Percentiles rank a stretch among this genome's conserved stretches.
Conservation (phyloP, 2,329 filamentous ascomycete species). For the Lecanicillium sp. region DNA sequence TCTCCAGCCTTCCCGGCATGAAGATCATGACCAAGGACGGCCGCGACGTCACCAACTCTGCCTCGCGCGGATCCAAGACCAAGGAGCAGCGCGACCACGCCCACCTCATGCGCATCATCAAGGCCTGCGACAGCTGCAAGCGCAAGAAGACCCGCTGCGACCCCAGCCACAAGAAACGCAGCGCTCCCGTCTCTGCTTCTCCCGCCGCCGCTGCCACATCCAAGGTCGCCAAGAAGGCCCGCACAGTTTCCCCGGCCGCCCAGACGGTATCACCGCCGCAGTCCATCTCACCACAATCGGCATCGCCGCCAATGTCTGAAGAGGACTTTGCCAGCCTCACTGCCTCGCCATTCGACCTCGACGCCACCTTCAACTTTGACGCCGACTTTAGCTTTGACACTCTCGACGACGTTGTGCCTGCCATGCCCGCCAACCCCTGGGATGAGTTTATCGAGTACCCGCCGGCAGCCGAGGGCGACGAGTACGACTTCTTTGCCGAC, state of each 20-base stretch:
- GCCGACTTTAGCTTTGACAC: conserved; percentile 2
- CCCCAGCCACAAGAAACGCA: conserved; percentile 50
- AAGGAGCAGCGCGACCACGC: conserved; percentile 64
- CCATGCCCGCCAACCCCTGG: conserved; percentile 29
- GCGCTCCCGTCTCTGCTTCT: conserved; percentile 26
- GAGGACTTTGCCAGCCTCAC: conserved; percentile 5
- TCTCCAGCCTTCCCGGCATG: conserved; percentile 55
- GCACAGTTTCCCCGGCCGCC: conserved; percentile 10
- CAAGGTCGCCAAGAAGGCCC: conserved; percentile 8
- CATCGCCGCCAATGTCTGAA: neutral
- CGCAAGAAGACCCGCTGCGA: conserved; percentile 60
- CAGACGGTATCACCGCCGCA: too few species aligned
- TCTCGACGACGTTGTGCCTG: conserved; percentile 16
- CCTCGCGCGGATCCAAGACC: conserved; percentile 57
- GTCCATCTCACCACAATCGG: conserved; percentile 17
- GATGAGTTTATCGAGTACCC: conserved; percentile 43
- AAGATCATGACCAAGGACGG: conserved; percentile 61
- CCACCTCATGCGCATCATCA: conserved; percentile 60
- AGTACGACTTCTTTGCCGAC: conserved; percentile 43
- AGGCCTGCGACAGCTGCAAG: conserved; percentile 58
- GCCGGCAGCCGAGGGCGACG: conserved; percentile 26
- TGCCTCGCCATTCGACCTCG: conserved; percentile 16
- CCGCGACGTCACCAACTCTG: conserved; percentile 55
- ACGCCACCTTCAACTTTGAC: conserved; percentile 16
- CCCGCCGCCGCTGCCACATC: conserved; percentile 7